phyloP scores from a whole-genome alignment of 2,329 filamentous ascomycete species.

The Ceratocystis smalleyi region DNA sequence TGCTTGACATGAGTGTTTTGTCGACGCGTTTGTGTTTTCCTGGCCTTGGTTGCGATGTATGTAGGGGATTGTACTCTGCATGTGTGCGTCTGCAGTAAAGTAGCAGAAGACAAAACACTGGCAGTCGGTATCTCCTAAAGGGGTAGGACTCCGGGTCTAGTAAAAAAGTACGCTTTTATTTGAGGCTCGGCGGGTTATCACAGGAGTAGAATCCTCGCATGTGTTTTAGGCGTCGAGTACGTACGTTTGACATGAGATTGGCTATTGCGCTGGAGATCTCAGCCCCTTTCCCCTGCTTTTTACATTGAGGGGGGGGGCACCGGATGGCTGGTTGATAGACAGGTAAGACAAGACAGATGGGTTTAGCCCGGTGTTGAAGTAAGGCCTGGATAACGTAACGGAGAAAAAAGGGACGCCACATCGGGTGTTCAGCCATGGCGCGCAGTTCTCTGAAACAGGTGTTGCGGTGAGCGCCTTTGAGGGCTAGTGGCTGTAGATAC shows the following conservation, averaged over 20 bases:
- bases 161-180: not conserved
- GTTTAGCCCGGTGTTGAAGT: not conserved
- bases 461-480: not conserved
- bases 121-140: not conserved
- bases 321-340: not conserved
- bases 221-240: not conserved
- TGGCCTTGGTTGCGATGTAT: not conserved
- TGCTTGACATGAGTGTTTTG: not conserved
- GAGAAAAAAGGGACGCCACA: not conserved
- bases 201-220: not conserved
- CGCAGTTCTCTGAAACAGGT: not conserved
- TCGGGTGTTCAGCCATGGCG: not conserved
- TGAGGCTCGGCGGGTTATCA: not conserved
- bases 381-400: not conserved
- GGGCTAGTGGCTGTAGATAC: not conserved
- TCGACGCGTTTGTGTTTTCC: not conserved
- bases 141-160: too few species aligned
- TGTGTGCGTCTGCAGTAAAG: not conserved
- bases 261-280: not conserved
- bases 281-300: not conserved
- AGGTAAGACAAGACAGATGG: not conserved
- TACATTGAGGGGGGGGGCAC: not conserved
- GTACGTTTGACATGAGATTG: not conserved
- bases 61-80: not conserved
- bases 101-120: not conserved